Percentiles rank a stretch among this genome's conserved stretches.
phyloP scores from a whole-genome alignment of 169 alveolate genomes.

The Eimeria praecox region DNA sequence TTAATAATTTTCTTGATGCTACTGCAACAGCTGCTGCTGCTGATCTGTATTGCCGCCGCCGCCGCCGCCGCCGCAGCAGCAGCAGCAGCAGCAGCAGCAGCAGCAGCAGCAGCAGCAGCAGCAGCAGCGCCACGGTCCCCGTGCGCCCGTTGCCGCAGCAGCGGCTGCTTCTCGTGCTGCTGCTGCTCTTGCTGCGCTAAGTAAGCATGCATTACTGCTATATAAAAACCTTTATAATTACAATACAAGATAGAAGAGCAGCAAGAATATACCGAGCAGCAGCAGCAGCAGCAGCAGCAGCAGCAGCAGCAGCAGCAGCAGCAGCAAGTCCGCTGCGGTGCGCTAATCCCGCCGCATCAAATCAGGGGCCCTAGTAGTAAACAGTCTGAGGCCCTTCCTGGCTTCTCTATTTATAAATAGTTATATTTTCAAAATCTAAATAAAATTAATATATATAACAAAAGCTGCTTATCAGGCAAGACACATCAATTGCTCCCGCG shows the following conservation, averaged over 20 bases:
- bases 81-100: conserved; percentile 66
- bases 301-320: conserved; percentile 73
- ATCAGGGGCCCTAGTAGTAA: conserved; percentile 17
- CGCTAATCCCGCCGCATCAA: conserved; percentile 16
- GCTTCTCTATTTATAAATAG: not conserved
- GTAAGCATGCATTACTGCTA: conserved; percentile 35
- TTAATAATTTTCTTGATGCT: conserved; percentile 19
- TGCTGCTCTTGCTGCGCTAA: conserved; percentile 61
- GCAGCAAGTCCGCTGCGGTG: conserved; percentile 74
- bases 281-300: conserved; percentile 70
- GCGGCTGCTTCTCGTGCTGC: conserved; percentile 67
- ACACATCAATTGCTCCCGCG: not conserved
- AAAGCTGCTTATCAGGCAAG: conserved; percentile 12
- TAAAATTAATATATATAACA: not conserved
- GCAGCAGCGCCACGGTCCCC: conserved; percentile 76
- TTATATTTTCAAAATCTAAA: not conserved
- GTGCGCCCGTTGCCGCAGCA: conserved; percentile 73
- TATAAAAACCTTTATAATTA: conserved; percentile 5
- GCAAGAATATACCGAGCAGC: conserved; percentile 38
- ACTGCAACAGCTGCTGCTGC: conserved; percentile 58
- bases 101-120: conserved; percentile 73
- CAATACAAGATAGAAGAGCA: conserved; percentile 37
- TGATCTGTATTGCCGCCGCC: conserved; percentile 60
- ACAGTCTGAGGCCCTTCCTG: conserved; percentile 14
- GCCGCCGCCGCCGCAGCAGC: conserved; percentile 72